These are phyloP conservation scores for Phytophthora kernoviae DNA, from an alignment of 352 stramenopile species.

Conservation along the genomic window DNA sequence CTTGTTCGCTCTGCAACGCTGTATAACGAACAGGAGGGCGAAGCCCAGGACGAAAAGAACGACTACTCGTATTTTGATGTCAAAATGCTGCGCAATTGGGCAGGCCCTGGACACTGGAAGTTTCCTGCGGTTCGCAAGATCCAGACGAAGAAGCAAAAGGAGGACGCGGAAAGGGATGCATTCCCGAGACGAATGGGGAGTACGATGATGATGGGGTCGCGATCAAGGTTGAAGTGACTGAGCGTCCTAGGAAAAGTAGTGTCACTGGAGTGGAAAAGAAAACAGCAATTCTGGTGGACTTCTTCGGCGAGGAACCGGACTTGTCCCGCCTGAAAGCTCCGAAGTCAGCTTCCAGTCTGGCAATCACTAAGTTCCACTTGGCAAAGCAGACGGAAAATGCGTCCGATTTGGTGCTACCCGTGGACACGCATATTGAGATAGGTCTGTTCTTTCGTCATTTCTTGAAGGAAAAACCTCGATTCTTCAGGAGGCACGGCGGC, in stretches of 20 bases:
- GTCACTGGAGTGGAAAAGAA: slow-evolving; percentile 46
- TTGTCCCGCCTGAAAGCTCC: slow-evolving; percentile 49
- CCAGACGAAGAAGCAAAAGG: slow-evolving; percentile 38
- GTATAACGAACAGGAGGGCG: slow-evolving; percentile 45
- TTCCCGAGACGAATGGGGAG: slow-evolving; percentile 35
- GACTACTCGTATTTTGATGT: slow-evolving; percentile 88
- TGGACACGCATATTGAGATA: slow-evolving; percentile 77
- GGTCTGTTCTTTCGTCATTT: slow-evolving; percentile 79
- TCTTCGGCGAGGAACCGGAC: slow-evolving; percentile 57
- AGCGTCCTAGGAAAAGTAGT: slow-evolving; percentile 25
- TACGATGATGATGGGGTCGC: slow-evolving; percentile 30
- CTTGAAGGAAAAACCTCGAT: slow-evolving; percentile 69
- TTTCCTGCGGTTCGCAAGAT: slow-evolving; percentile 61
- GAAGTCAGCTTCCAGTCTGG: slow-evolving; percentile 38
- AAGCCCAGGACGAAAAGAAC: slow-evolving; percentile 45
- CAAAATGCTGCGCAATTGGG: slow-evolving; percentile 86
- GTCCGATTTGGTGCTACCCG: slow-evolving; percentile 70
- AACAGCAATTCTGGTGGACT: slow-evolving; percentile 50
- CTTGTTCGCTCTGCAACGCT: slow-evolving; percentile 59
- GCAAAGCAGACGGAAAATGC: slow-evolving; percentile 61
- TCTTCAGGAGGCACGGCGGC: slow-evolving; percentile 51
- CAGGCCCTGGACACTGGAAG: slow-evolving; percentile 77
- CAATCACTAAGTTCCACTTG: slow-evolving; percentile 54
- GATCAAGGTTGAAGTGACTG: slow-evolving; percentile 31
- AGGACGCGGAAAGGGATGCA: slow-evolving; percentile 33